Base-by-base conservation (phyloP, 148 eudicot genomes). In the Dianthus caryophyllus region DNA sequence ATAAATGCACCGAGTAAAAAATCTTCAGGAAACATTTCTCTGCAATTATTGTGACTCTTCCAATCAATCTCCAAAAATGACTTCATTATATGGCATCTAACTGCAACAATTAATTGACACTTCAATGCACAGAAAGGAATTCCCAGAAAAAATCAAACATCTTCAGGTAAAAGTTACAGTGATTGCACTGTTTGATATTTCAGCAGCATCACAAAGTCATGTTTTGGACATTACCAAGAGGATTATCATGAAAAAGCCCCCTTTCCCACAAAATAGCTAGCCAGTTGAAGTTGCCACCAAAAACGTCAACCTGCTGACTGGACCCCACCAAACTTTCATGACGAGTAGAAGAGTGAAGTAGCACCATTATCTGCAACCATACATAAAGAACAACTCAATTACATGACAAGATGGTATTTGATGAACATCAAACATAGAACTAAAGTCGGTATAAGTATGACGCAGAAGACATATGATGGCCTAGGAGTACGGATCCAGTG, bases 211-310 rank as follows among this genome's bases (percentile, higher is more conserved):
- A 9, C 12, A 27, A 58, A 60, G 63, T 59, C 41, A 64, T 48
- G 16, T 51, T 33, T 44, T 62, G 29, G 62, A 33, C 41, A 48
- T 31, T 78, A 88, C 99, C 99, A 57, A 77, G 86, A 64, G 99
- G 99, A 75, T 95, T 95, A 80, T 88, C 93, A 73, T 95, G 99
- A 76, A 71, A 81, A 59, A 95, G 87, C 63, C 99, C 97, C 55
- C 97, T 85, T 67, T 90, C 89, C 99, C 97, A 95, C 72, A 95
- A 74, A 57, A 95, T 79, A 70, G 93, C 77, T 71, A 95, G 64
- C 97, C 96, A 95, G 63, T 64, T 75, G 70, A 82, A 85, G 33
- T 71, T 75, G 54, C 80, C 80, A 55, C 60, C 70, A n/a, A 78
- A 66, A 29, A 76, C 76, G 70, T 76, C 85, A 81, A 78, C 74